These are phyloP conservation scores for Catenaria anguillulae DNA, from an alignment of 371 early-diverging fungal genomes.

Conservation along the genomic window DNA sequence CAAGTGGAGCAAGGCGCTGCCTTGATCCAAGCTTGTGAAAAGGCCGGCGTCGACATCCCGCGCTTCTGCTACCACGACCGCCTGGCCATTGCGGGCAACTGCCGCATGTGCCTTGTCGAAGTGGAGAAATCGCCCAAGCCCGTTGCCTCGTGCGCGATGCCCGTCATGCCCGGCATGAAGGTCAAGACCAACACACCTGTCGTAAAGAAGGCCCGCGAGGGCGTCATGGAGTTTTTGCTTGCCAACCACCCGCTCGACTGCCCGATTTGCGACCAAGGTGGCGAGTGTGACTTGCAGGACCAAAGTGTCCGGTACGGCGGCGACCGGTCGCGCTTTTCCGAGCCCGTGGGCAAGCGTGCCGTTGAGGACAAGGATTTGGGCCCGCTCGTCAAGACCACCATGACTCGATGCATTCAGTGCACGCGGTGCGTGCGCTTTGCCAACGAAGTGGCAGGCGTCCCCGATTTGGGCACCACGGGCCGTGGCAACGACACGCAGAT, in stretches of 20 bases:
- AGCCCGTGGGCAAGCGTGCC: conserved; percentile 79
- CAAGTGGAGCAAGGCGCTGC: conserved; percentile 85
- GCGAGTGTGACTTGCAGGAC: conserved; percentile 97
- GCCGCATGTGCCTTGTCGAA: conserved; percentile 97
- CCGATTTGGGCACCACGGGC: conserved; percentile 88
- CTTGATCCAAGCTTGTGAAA: conserved; percentile 92
- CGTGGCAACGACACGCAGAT: conserved; percentile 97
- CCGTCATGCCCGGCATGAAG: conserved; percentile 93
- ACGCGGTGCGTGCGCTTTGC: conserved; percentile 96
- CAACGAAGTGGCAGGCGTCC: conserved; percentile 92
- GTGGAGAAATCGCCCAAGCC: conserved; percentile 90
- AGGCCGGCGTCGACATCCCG: conserved; percentile 77
- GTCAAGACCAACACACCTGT: conserved; percentile 83
- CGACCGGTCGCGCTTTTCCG: conserved; percentile 80
- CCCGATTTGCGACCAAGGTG: conserved; percentile 97
- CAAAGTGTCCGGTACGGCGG: conserved; percentile 90
- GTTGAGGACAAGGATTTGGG: conserved; percentile 95
- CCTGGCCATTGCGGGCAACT: conserved; percentile 92
- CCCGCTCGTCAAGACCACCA: conserved; percentile 85
- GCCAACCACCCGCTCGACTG: conserved; percentile 97
- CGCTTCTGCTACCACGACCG: conserved; percentile 97
- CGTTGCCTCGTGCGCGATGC: conserved; percentile 92
- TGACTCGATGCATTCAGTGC: conserved; percentile 98
- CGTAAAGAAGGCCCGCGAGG: conserved; percentile 95
- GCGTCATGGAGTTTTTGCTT: conserved; percentile 90